phyloP scores from a whole-genome alignment of 2,329 filamentous ascomycete species.

The Curvularia spicifera region DNA sequence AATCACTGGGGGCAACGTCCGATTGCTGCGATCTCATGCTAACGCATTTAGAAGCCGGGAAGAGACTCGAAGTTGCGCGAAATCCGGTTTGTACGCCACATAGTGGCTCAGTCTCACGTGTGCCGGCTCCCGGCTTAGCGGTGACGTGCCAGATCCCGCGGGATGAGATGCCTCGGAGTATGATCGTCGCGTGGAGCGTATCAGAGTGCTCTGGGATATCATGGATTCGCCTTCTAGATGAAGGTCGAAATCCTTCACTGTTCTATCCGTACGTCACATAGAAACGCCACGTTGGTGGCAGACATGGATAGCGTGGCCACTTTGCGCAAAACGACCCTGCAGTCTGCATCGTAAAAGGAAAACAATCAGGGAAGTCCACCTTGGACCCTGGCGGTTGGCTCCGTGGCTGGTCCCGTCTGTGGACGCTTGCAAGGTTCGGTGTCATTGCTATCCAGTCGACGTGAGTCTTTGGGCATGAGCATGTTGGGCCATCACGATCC shows the following conservation, averaged over 20 bases:
- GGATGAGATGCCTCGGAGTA: slow-evolving; percentile 7
- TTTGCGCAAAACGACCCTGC: not conserved
- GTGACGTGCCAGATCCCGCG: slow-evolving; percentile 19
- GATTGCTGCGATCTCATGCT: slow-evolving; percentile 11
- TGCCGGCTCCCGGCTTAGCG: slow-evolving; percentile 5
- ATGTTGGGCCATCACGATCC: not conserved
- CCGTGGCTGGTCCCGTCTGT: not conserved
- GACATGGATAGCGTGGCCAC: not conserved
- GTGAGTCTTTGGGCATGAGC: not conserved
- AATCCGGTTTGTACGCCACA: slow-evolving; percentile 27
- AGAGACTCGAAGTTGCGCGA: not conserved
- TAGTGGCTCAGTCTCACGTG: slow-evolving; percentile 31
- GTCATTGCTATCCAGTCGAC: not conserved
- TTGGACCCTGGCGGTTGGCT: not conserved
- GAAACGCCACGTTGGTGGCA: slow-evolving; percentile 4
- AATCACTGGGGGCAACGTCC: slow-evolving; percentile 9
- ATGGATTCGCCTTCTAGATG: slow-evolving; percentile 17
- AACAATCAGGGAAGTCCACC: not conserved
- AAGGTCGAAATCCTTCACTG: slow-evolving; percentile 7
- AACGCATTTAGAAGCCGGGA: slow-evolving; percentile 15
- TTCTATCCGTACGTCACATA: not conserved
- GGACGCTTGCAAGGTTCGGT: not conserved
- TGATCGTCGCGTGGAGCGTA: slow-evolving; percentile 12
- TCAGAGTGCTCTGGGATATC: slow-evolving; percentile 7
- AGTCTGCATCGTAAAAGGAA: not conserved